Evolutionary conservation across 768 basidiomycete genomes (phyloP).

Genomic region (Panaeolus papilionaceus): DNA sequence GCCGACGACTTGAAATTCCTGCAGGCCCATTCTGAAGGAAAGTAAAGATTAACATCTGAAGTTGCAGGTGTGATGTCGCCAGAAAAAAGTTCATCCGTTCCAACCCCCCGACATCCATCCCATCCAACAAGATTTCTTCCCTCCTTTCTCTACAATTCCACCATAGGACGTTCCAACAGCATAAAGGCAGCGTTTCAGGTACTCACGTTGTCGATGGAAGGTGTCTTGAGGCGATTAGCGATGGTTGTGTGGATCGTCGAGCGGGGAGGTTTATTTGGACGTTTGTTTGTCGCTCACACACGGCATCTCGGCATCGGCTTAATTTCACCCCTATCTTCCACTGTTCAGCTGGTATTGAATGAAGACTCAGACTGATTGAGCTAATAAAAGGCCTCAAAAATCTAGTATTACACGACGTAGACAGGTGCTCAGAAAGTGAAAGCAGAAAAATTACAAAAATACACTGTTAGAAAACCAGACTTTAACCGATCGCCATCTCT

Average conservation of each 20-base stretch:
- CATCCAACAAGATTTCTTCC: slow-evolving; percentile 31
- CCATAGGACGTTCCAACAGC: slow-evolving; percentile 23
- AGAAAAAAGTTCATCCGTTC: slow-evolving; percentile 19
- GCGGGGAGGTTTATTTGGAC: slow-evolving; percentile 24
- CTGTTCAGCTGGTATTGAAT: background rate
- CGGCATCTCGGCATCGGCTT: slow-evolving; percentile 23
- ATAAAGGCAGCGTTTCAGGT: slow-evolving; percentile 16
- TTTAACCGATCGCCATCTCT: slow-evolving; percentile 56
- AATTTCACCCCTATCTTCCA: slow-evolving; percentile 2
- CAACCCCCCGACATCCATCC: slow-evolving; percentile 29
- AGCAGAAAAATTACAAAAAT: slow-evolving; percentile 4
- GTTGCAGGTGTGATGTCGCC: slow-evolving; percentile 16
- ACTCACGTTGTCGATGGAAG: slow-evolving; percentile 44
- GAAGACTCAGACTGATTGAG: background rate
- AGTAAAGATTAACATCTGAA: slow-evolving; percentile 22
- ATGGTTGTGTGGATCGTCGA: slow-evolving; percentile 26
- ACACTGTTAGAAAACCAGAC: slow-evolving; percentile 11
- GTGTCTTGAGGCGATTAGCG: slow-evolving; percentile 41
- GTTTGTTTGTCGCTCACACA: slow-evolving; percentile 18
- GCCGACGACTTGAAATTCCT: slow-evolving; percentile 97
- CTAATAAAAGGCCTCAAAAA: background rate
- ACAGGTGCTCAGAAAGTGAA: background rate
- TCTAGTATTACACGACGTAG: background rate
- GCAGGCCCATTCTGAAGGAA: slow-evolving; percentile 68
- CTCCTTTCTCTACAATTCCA: slow-evolving; percentile 24